Percentiles rank a stretch among this genome's conserved stretches.
Evolutionary conservation across 345 rosid genomes (phyloP).

Genomic region (Salix brachista): DNA sequence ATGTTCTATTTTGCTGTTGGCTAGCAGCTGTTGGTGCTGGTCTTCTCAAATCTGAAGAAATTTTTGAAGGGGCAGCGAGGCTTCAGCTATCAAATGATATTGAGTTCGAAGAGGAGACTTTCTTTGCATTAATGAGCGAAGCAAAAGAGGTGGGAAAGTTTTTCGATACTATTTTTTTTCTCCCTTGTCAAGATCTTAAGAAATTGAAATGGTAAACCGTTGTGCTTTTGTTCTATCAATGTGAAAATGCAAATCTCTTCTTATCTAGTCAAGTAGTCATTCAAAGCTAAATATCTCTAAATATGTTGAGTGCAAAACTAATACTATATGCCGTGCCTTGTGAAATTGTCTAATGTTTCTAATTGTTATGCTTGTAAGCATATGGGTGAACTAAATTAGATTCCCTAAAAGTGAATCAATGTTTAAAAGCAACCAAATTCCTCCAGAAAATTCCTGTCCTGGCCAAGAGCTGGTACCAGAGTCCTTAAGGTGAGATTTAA

Average conservation of each 20-base stretch:
- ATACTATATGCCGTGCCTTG: not conserved
- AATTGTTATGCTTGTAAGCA: not conserved
- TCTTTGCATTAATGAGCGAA: slow-evolving; percentile 70
- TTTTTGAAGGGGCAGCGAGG: slow-evolving; percentile 73
- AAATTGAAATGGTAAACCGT: not conserved
- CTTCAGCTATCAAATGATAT: slow-evolving; percentile 77
- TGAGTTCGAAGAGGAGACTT: slow-evolving; percentile 89
- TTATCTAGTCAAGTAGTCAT: not conserved
- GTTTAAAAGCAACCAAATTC: too few species aligned
- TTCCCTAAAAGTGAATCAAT: too few species aligned
- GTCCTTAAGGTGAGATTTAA: too few species aligned
- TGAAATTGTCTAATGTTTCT: too few species aligned
- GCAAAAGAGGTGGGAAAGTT: slow-evolving; percentile 65
- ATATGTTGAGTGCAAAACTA: not conserved
- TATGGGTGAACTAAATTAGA: not conserved
- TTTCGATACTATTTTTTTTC: not conserved
- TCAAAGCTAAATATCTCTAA: not conserved
- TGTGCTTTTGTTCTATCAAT: not conserved
- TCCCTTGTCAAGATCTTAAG: not conserved
- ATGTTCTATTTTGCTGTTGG: slow-evolving; percentile 93
- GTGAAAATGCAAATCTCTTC: not conserved
- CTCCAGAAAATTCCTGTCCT: too few species aligned
- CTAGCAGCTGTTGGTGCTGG: slow-evolving; percentile 95
- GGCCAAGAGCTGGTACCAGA: too few species aligned
- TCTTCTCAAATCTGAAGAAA: slow-evolving; percentile 87